Evolutionary conservation across 192 early-diverging fungal genomes (phyloP).

Genomic region (Coemansia sp.): DNA sequence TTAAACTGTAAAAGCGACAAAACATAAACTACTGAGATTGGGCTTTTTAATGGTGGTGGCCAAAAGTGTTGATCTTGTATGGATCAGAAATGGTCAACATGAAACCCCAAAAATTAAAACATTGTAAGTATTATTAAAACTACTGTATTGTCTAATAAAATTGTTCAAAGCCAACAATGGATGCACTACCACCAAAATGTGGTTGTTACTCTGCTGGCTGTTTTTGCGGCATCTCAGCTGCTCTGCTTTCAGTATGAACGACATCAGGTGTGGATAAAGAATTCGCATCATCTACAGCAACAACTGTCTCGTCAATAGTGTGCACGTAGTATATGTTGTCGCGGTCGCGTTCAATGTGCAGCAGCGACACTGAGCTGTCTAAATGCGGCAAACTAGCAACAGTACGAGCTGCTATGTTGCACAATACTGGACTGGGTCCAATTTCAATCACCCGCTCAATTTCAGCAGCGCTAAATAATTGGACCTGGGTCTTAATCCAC

Average conservation of each 20-base stretch:
- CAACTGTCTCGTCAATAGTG: not conserved
- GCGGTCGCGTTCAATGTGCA: slow-evolving; percentile 26
- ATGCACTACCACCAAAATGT: not conserved
- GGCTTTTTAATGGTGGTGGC: no score
- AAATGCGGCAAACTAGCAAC: not conserved
- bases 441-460: slow-evolving; percentile 87
- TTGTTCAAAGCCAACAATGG: no score
- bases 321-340: slow-evolving; percentile 20
- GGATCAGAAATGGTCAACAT: no score
- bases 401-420: slow-evolving; percentile 77
- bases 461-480: slow-evolving; percentile 71
- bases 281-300: not conserved
- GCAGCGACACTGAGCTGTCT: not conserved
- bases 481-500: slow-evolving; percentile 93
- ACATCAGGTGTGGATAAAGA: not conserved
- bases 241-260: not conserved
- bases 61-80: no score
- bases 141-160: no score
- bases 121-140: no score
- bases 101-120: no score
- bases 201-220: not conserved
- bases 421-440: slow-evolving; percentile 81
- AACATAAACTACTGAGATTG: no score
- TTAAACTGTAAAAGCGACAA: no score
- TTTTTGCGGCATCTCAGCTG: not conserved